phyloP scores from a whole-genome alignment of 2,329 filamentous ascomycete species.

The Monosporascus sp. region DNA sequence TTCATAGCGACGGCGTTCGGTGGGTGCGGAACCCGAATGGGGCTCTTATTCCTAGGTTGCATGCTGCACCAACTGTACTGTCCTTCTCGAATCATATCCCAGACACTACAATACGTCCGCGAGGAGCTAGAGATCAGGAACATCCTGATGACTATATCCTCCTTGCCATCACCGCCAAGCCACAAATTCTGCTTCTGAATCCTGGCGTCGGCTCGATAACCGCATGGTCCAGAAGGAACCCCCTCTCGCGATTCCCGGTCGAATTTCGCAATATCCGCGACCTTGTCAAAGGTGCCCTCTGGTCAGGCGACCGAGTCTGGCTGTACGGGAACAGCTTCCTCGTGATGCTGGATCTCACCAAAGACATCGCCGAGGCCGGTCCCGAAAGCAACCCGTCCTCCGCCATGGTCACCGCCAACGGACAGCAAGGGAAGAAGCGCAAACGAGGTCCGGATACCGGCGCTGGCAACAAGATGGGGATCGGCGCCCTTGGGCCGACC shows the following conservation, averaged over 20 bases:
- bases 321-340: constrained; percentile 82
- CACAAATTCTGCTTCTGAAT: constrained; percentile 71
- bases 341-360: constrained; percentile 83
- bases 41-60: constrained; percentile 62
- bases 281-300: constrained; percentile 75
- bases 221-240: constrained; percentile 82
- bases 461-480: constrained; percentile 48
- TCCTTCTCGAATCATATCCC: constrained; percentile 57
- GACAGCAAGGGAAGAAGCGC: constrained; percentile 41
- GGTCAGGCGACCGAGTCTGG: constrained; percentile 78
- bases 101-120: background rate
- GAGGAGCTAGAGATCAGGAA: background rate
- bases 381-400: constrained; percentile 22
- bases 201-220: constrained; percentile 70
- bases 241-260: constrained; percentile 65
- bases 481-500: constrained; percentile 29
- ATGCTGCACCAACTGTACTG: constrained; percentile 58
- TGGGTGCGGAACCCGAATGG: constrained; percentile 74
- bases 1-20: constrained; percentile 43
- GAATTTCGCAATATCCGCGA: constrained; percentile 72
- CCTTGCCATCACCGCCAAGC: constrained; percentile 50
- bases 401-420: constrained; percentile 20
- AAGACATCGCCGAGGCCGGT: constrained; percentile 51
- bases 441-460: constrained; percentile 48
- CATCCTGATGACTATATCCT: constrained; percentile 41